Evolutionary conservation across 768 basidiomycete genomes (phyloP), one percentile per base, ranked within the genome.

Genomic region (Auricularia sp.): DNA sequence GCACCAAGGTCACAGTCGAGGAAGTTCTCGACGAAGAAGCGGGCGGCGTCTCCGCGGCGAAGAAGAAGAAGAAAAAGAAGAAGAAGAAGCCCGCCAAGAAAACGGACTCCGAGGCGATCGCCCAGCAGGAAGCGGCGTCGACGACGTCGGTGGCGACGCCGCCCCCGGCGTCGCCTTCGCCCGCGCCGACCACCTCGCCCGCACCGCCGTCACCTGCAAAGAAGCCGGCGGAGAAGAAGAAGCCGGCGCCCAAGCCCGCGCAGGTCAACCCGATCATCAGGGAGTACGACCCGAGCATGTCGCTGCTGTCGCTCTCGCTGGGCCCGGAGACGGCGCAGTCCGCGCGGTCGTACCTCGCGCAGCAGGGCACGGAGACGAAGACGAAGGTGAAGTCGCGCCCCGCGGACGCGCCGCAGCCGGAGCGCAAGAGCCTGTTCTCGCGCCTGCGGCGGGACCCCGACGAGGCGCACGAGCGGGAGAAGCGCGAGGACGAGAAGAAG

Each of bases 21-120:
- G 88, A 92, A 51, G 86, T 83, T 0, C 87, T 88, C 62, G 90
- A 90, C 61, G 88, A 88, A 70, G 87, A 84, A 39, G 81, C 80
- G 3, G 75, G 73, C 1, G 63, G 70, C 35, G 59, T 72, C 0
- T 69, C 76, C 2, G 61, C 73, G 1, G 75, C 79, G 1, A 71
- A 77, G 58, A 89, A 90, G 78, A 90, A 88, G 73, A 88, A 90
- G 74, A 87, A 87, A 73, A 88, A 87, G 75, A 89, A 88, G 69
- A 76, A 81, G 24, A 90, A 87, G 78, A 91, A 89, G 73, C 89
- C 87, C 75, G 85, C 83, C 73, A 82, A 82, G 68, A 75, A 76
- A 64, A 66, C 77, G 7, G 63, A 76, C 21, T 65, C 74, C 3
- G 66, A 74, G 3, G 61, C 75, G 42, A 68, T 62, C n/a, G 56